Evolutionary conservation across 2,329 filamentous ascomycete genomes (phyloP).

Genomic region (Xylariaceae sp.): DNA sequence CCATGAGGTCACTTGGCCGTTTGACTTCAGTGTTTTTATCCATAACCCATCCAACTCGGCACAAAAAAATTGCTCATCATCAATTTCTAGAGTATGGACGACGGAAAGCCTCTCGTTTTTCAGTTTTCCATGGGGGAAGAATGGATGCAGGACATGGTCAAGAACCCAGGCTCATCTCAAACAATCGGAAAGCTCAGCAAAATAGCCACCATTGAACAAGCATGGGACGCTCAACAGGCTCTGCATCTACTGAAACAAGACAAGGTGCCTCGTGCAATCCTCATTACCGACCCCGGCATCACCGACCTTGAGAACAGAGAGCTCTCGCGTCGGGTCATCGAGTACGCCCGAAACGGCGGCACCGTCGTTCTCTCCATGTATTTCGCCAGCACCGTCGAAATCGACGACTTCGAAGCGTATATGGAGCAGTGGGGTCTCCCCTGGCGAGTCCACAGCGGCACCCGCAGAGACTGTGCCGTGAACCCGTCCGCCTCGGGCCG

Average conservation of each 20-base stretch:
- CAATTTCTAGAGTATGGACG: not conserved
- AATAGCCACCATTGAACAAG: not conserved
- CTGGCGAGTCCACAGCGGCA: not conserved
- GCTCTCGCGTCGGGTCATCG: not conserved
- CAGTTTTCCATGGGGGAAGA: constrained; percentile 3
- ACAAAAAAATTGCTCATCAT: too few relatives aligned
- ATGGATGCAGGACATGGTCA: not conserved
- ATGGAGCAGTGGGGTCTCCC: constrained; percentile 4
- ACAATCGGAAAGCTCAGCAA: constrained; percentile 4
- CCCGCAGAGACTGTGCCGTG: not conserved
- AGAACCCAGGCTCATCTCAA: not conserved
- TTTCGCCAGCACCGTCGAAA: not conserved
- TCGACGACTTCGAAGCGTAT: not conserved
- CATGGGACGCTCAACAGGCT: not conserved
- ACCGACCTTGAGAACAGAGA: not conserved
- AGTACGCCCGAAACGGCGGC: constrained; percentile 2
- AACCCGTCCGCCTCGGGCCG: constrained; percentile 1
- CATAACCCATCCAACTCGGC: too few relatives aligned
- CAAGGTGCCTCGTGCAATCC: constrained; percentile 1
- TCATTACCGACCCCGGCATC: constrained; percentile 4
- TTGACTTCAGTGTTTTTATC: too few relatives aligned
- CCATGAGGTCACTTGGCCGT: too few relatives aligned
- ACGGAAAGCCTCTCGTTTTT: constrained; percentile 2
- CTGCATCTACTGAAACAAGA: not conserved
- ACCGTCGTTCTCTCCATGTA: not conserved